A percentile compares a stretch with the other conserved stretches of the same genome.
Conservation (phyloP, 164 flowering plant species). For the Sextonia rubra region DNA sequence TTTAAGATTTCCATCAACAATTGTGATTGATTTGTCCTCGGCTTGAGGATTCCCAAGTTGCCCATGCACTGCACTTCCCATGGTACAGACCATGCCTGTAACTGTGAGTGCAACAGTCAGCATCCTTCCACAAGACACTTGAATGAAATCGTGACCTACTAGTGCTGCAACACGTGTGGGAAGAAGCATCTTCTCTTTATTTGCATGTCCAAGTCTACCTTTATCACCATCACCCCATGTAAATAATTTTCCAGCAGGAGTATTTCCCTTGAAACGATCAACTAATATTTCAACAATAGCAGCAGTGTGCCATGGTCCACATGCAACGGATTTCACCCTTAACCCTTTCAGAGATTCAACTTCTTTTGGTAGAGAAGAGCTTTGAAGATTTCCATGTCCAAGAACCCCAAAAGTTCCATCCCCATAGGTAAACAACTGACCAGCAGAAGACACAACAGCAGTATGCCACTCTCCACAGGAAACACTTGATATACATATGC, state of each 20-base stretch:
- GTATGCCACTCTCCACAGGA: conserved; percentile 80
- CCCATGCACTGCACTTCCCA: conserved; percentile 62
- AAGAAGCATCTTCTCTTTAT: conserved; percentile 40
- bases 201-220: conserved; percentile 58
- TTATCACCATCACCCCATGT: conserved; percentile 83
- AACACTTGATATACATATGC: conserved; percentile 35
- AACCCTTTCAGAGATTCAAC: conserved; percentile 57
- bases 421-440: conserved; percentile 64
- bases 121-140: conserved; percentile 61
- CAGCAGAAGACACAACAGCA: conserved; percentile 48
- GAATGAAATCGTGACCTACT: conserved; percentile 50
- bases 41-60: conserved; percentile 57
- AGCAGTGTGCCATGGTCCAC: conserved; percentile 81
- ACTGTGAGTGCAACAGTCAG: conserved; percentile 55
- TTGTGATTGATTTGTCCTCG: conserved; percentile 40
- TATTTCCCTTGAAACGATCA: conserved; percentile 26
- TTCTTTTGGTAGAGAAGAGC: conserved; percentile 48
- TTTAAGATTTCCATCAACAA: conserved; percentile 55
- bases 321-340: conserved; percentile 52
- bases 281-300: conserved; percentile 51
- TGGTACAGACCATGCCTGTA: conserved; percentile 52
- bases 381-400: conserved; percentile 58
- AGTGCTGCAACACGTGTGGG: conserved; percentile 62
- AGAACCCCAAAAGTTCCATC: conserved; percentile 80
- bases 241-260: conserved; percentile 44